Evolutionary conservation across 2,329 filamentous ascomycete species (phyloP).

Genomic region (Metarhizium guizhouense): DNA sequence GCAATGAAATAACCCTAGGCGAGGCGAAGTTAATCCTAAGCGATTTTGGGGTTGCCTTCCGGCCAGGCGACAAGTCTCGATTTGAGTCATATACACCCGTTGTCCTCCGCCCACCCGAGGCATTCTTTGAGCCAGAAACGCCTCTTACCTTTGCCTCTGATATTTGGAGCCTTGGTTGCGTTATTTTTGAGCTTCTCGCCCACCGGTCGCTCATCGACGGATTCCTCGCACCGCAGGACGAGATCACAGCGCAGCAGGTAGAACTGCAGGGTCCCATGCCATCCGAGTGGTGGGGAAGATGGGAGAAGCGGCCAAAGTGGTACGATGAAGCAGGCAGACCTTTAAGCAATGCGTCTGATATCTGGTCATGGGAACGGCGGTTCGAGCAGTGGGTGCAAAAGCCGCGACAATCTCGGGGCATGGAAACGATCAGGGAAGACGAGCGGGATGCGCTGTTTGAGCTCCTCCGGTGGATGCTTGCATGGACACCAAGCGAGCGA

Average conservation of each 20-base stretch:
- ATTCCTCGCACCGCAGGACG: not conserved
- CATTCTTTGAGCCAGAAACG: conserved; percentile 22
- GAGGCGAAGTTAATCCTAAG: conserved; percentile 14
- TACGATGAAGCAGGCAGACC: conserved; percentile 11
- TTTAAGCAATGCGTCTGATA: conserved; percentile 7
- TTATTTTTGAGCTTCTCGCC: conserved; percentile 26
- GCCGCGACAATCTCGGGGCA: conserved; percentile 6
- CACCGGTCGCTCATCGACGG: conserved; percentile 13
- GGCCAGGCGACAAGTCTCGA: conserved; percentile 14
- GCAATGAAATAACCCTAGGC: conserved; percentile 18
- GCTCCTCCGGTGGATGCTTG: conserved; percentile 9
- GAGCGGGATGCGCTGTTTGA: conserved; percentile 8
- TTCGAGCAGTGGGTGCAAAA: conserved; percentile 13
- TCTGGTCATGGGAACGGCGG: conserved; percentile 10
- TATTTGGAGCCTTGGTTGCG: conserved; percentile 30
- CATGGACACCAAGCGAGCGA: conserved; percentile 11
- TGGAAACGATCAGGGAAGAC: conserved; percentile 6
- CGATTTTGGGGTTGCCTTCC: conserved; percentile 29
- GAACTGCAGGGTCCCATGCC: conserved; percentile 8
- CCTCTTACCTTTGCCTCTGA: conserved; percentile 26
- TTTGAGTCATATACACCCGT: conserved; percentile 7
- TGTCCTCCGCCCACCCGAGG: conserved; percentile 22
- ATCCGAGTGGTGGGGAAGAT: conserved; percentile 14
- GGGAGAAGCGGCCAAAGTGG: conserved; percentile 11
- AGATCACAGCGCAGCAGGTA: conserved; percentile 1